Base-by-base conservation (phyloP, 768 basidiomycete genomes). In the Collybia mongolica region DNA sequence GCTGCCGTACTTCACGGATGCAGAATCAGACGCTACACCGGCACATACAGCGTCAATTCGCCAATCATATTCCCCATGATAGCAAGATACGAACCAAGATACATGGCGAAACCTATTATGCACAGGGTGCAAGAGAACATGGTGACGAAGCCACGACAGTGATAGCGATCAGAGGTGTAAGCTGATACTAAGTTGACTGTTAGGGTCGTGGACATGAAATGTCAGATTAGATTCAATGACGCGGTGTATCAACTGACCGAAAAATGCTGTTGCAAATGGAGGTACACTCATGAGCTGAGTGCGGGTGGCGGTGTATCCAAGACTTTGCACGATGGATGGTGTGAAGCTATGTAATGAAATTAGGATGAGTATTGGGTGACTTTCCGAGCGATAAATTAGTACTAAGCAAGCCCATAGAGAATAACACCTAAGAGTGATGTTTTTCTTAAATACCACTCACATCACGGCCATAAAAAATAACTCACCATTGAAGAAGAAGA, bases 241-340 rank as follows among this genome's bases (percentile, higher is more conserved):
- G 24, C 46, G 11, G 55, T 1, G 17, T 23, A 5, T 11, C 9
- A 14, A 64, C 79, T 54, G 28, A 79, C 80, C 60, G 17, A 71
- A 60, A 57, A 82, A 82, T n/a, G 77, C 78, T 2, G 56, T 53
- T 3, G 74, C 77, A 39, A 77, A 83, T 3, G 82, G 82, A 11
- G 75, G 74, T 1, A 86, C 84, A 9, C 77, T 82, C 73, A 83
- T 79, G 1, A 88, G 70, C 59, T 87, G 84, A 8, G 81, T 77
- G 19, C 69, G 63, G 29, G 77, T 70, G 0, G 76, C 72, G 2
- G 72, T 73, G 61, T 76, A 85, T 18, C 84, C 84, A 3, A 87
- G 74, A n/a, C 72, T 70, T 24, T 78, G 70, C 6, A 90, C 80
- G 64, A 92, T 88, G 3, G 84, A 83, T 6, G 88, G 88, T 6